Percentiles rank a stretch among this genome's conserved stretches.
Conservation (phyloP, 805 yeast genomes). For the Candida stauntonica region DNA sequence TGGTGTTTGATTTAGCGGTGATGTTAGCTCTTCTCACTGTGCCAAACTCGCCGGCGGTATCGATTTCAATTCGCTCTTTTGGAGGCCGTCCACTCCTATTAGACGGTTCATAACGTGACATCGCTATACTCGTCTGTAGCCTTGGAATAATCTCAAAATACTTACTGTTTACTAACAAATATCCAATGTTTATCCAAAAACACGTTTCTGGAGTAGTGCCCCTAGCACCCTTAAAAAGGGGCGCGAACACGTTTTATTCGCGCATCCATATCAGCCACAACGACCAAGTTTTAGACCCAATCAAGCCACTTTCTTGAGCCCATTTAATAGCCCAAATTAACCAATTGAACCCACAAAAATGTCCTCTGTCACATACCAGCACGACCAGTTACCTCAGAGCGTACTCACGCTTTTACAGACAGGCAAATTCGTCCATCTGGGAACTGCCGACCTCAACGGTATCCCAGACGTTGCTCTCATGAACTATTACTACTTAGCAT, state of each 20-base stretch:
- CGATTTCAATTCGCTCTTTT: slow-evolving; percentile 11
- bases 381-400: slow-evolving; percentile 33
- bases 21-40: slow-evolving; percentile 18
- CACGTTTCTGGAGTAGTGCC: no score
- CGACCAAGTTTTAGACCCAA: no score
- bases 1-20: slow-evolving; percentile 4
- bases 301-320: no score
- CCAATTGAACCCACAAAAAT: no score
- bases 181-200: no score
- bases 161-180: no score
- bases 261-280: no score
- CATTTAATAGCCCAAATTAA: no score
- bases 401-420: slow-evolving; percentile 46
- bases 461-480: slow-evolving; percentile 85
- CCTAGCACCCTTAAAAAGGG: no score
- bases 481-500: slow-evolving; percentile 74
- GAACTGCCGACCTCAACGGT: slow-evolving; percentile 58
- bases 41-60: slow-evolving; percentile 23
- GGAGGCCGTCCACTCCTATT: background rate
- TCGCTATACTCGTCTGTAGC: background rate
- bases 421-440: slow-evolving; percentile 76
- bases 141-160: background rate
- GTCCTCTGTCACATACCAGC: slow-evolving; percentile 27
- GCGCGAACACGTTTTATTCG: no score
- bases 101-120: background rate